Percentiles rank a stretch among this genome's conserved stretches.
Conservation (phyloP, 176 grass and related monocot genomes). For the Avena atlantica region DNA sequence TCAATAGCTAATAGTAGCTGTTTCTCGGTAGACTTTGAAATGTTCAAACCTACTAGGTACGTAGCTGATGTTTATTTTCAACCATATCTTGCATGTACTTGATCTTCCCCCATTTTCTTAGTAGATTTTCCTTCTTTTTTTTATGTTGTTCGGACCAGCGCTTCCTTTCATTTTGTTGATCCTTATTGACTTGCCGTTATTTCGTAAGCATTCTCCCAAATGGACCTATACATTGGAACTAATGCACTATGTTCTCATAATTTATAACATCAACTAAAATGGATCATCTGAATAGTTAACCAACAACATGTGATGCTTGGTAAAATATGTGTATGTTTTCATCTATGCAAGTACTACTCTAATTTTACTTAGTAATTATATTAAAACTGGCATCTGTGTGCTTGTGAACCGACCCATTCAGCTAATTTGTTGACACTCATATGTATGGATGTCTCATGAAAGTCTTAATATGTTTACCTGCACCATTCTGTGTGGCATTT, state of each 20-base stretch:
- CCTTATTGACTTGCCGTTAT: not conserved
- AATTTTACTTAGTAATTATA: not conserved
- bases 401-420: not conserved
- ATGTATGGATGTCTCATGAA: not conserved
- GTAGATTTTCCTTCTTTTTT: not conserved
- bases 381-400: not conserved
- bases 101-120: not conserved
- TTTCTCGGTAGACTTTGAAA: not conserved
- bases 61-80: constrained; percentile 16
- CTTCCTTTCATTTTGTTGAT: constrained; percentile 10
- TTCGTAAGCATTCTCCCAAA: not conserved
- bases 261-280: constrained; percentile 17
- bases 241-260: not conserved
- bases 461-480: constrained; percentile 1
- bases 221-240: not conserved
- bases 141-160: not conserved
- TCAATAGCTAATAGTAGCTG: not conserved
- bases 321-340: not conserved
- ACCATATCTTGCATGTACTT: constrained; percentile 14
- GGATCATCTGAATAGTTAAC: not conserved
- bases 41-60: too few species aligned
- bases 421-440: not conserved
- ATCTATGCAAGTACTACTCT: not conserved
- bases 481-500: not conserved
- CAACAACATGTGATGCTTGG: not conserved